Evolutionary conservation across 257 asterid species (phyloP).

Genomic region (Phtheirospermum japonicum): DNA sequence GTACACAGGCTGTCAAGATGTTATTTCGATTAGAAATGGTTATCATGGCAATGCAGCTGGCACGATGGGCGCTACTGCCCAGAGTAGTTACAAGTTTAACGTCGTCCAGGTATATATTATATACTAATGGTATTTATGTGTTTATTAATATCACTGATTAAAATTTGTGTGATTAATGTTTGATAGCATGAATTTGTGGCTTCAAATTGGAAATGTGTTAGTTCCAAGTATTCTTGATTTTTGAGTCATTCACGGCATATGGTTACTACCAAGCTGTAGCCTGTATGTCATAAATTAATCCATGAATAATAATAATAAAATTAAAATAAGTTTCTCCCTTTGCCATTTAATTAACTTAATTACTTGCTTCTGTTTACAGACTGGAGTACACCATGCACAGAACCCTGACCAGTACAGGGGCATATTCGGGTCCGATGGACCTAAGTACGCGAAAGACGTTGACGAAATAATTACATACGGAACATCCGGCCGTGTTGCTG

Average conservation of each 20-base stretch:
- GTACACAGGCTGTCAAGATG: slow-evolving; percentile 69
- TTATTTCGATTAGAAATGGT: slow-evolving; percentile 78
- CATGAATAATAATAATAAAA: too few species aligned
- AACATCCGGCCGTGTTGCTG: slow-evolving; percentile 81
- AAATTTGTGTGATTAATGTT: too few species aligned
- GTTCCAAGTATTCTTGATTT: background rate
- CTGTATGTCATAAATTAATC: too few species aligned
- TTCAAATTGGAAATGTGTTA: background rate
- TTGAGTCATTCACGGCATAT: too few species aligned
- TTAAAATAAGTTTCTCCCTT: background rate
- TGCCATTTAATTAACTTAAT: background rate
- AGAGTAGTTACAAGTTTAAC: slow-evolving; percentile 78
- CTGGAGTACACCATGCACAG: slow-evolving; percentile 86
- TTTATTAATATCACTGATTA: too few species aligned
- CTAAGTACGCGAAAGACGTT: slow-evolving; percentile 80
- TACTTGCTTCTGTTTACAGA: slow-evolving; percentile 31
- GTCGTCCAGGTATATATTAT: slow-evolving; percentile 64
- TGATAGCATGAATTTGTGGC: too few species aligned
- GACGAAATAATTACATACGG: slow-evolving; percentile 86
- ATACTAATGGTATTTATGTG: background rate
- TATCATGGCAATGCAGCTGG: slow-evolving; percentile 93
- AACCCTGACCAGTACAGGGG: slow-evolving; percentile 98
- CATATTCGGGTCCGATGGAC: slow-evolving; percentile 74
- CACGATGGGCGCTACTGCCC: slow-evolving; percentile 90
- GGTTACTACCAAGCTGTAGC: too few species aligned